Conservation (phyloP, 495 filamentous ascomycete species). For the Chaetomidium leptoderma region DNA sequence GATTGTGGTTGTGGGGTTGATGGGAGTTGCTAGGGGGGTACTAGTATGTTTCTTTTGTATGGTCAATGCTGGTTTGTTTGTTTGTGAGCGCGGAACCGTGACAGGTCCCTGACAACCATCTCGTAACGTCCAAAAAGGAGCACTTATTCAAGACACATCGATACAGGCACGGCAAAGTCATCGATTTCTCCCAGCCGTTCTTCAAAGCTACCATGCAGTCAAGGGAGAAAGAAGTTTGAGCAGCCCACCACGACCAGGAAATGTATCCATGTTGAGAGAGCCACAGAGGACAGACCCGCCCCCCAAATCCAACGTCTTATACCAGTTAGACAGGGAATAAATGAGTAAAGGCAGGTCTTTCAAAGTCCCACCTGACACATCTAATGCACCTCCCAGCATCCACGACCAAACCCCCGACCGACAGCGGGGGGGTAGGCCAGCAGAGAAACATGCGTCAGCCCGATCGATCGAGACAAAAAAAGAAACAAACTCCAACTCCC, state of each 20-base stretch:
- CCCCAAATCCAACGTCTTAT: not conserved
- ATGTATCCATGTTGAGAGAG: not conserved
- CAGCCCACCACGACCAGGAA: too few species aligned
- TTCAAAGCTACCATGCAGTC: not conserved
- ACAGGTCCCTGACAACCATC: too few species aligned
- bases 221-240: not conserved
- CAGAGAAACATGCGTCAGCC: not conserved
- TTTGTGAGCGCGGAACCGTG: too few species aligned
- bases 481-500: slow-evolving; percentile 5
- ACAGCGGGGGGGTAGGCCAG: not conserved
- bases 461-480: not conserved
- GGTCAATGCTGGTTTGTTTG: too few species aligned
- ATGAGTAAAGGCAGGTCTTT: not conserved
- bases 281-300: not conserved
- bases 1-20: too few species aligned
- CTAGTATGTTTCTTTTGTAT: too few species aligned
- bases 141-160: not conserved
- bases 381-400: not conserved
- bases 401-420: too few species aligned
- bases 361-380: not conserved
- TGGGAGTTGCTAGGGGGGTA: too few species aligned
- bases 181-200: not conserved
- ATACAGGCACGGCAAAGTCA: not conserved
- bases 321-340: not conserved
- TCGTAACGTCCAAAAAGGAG: too few species aligned